Evolutionary conservation across 208 protist species (phyloP).

Genomic region (Trypanosoma avium): DNA sequence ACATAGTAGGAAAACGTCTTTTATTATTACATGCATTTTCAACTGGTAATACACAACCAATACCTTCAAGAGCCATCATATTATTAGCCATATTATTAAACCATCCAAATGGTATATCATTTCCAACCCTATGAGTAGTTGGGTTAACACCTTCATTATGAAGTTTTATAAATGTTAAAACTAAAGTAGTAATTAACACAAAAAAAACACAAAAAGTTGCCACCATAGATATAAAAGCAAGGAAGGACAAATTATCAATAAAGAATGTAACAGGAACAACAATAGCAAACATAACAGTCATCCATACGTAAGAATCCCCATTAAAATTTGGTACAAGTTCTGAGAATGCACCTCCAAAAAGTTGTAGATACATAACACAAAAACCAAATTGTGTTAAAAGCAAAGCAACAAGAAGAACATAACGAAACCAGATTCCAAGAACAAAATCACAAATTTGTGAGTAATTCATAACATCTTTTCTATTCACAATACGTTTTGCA

Average conservation of each 20-base stretch:
- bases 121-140: conserved; percentile 6
- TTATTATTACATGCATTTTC: conserved; percentile 31
- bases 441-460: conserved; percentile 20
- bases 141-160: conserved; percentile 6
- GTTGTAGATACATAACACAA: conserved; percentile 35
- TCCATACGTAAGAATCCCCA: conserved; percentile 21
- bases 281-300: conserved; percentile 25
- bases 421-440: conserved; percentile 23
- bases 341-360: conserved; percentile 22
- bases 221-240: conserved; percentile 21
- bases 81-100: conserved; percentile 37
- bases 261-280: conserved; percentile 23
- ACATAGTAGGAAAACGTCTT: conserved; percentile 15
- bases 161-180: conserved; percentile 16
- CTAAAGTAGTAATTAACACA: conserved; percentile 17
- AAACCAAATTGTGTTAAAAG: conserved; percentile 42
- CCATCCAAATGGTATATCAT: conserved; percentile 17
- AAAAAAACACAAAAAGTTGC: conserved; percentile 22
- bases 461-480: conserved; percentile 22
- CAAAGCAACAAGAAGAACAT: conserved; percentile 22
- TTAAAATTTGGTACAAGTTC: conserved; percentile 18
- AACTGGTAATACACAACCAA: conserved; percentile 34
- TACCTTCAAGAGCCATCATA: conserved; percentile 35
- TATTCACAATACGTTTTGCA: conserved; percentile 22
- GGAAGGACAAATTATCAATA: conserved; percentile 17